A percentile compares a stretch with the other conserved stretches of the same genome.
phyloP scores from a whole-genome alignment of 305 asterid genomes.

The Ilex paraguariensis region DNA sequence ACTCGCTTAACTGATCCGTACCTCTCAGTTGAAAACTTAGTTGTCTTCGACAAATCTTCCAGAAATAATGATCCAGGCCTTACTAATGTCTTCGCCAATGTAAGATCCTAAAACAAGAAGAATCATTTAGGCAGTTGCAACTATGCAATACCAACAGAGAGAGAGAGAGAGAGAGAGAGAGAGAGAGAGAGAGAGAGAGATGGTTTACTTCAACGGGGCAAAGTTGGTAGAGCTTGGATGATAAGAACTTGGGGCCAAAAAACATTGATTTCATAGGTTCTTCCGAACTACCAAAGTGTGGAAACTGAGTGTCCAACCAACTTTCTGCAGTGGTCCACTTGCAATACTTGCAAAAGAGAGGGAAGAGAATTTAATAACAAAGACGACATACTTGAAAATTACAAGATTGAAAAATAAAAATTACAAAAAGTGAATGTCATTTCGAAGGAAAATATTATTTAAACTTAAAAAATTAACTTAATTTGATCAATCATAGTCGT shows the following conservation, averaged over 20 bases:
- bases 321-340: conserved; percentile 24
- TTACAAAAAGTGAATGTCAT: no score
- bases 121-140: not conserved
- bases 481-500: no score
- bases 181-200: not conserved
- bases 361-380: not conserved
- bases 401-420: no score
- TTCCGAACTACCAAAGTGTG: conserved; percentile 27
- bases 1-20: conserved; percentile 18
- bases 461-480: no score
- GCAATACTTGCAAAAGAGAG: conserved; percentile 8
- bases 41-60: conserved; percentile 4
- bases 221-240: conserved; percentile 32
- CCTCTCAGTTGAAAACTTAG: conserved; percentile 7
- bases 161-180: not conserved
- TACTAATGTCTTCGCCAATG: conserved; percentile 9
- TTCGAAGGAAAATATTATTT: no score
- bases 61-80: conserved; percentile 14
- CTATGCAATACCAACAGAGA: not conserved
- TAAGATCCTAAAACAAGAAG: conserved; percentile 12
- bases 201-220: conserved; percentile 34
- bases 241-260: conserved; percentile 37
- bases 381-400: not conserved
- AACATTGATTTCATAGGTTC: conserved; percentile 25
- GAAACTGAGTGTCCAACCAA: conserved; percentile 37